These are phyloP conservation scores for Termitomyces sp. DNA, from an alignment of 768 basidiomycete species.

Conservation along the genomic window DNA sequence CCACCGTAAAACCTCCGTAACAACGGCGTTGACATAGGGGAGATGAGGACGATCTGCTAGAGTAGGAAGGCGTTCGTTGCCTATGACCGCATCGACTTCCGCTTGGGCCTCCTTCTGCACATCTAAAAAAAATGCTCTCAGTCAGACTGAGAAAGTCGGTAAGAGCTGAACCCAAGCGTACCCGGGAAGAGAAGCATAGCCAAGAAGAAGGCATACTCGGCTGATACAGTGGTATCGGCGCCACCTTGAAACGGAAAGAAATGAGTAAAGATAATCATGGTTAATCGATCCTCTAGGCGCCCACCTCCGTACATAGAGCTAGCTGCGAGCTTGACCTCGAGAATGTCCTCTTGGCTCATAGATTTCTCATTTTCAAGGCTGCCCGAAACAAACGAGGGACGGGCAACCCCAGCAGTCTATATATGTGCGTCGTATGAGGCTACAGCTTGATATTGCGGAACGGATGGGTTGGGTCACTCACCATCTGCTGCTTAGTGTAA, in stretches of 20 bases:
- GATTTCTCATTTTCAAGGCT: conserved; percentile 31
- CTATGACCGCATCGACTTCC: conserved; percentile 43
- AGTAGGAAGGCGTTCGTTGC: conserved; percentile 29
- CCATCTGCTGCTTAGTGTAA: conserved; percentile 43
- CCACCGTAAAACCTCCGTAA: conserved; percentile 46
- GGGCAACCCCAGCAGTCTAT: conserved; percentile 36
- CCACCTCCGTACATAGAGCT: conserved; percentile 42
- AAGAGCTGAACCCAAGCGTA: conserved; percentile 4
- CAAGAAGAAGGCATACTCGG: conserved; percentile 41
- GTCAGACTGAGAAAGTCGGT: neutral
- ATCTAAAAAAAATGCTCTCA: conserved; percentile 21
- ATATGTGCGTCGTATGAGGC: neutral
- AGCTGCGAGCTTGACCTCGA: conserved; percentile 36
- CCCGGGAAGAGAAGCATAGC: conserved; percentile 39
- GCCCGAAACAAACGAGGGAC: conserved; percentile 37
- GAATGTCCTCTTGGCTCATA: conserved; percentile 26
- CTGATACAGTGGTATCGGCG: conserved; percentile 45
- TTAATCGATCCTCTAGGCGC: conserved; percentile 4
- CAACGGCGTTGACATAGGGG: conserved; percentile 42
- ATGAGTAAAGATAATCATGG: neutral
- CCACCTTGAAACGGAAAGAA: conserved; percentile 27
- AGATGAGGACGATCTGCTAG: conserved; percentile 37
- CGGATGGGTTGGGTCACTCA: conserved; percentile 13
- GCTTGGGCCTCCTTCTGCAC: conserved; percentile 47
- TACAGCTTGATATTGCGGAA: neutral